Conservation (phyloP, 1,284 basidiomycete genomes). For the Tylopilus orsonianus region DNA sequence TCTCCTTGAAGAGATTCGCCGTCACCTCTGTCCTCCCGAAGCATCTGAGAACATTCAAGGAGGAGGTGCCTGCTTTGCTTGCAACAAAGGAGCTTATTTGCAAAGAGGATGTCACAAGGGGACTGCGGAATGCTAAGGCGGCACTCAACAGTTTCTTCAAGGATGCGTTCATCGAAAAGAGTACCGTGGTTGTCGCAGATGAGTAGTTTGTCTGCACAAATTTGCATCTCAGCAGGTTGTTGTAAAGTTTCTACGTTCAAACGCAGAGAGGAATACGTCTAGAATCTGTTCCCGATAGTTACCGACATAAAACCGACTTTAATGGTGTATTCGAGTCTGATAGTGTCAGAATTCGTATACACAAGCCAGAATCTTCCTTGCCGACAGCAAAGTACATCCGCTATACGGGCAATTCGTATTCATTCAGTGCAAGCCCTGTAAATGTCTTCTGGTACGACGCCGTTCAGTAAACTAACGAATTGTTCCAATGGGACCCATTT, state of each 20-base stretch:
- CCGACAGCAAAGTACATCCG: no score
- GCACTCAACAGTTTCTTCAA: slow-evolving; percentile 12
- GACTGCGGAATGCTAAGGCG: slow-evolving; percentile 16
- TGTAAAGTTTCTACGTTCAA: background rate
- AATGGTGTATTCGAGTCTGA: no score
- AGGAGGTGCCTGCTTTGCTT: slow-evolving; percentile 9
- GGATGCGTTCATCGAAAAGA: slow-evolving; percentile 13
- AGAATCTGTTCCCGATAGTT: background rate
- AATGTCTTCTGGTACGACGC: slow-evolving; percentile 40
- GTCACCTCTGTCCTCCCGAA: slow-evolving; percentile 1
- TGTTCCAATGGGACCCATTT: slow-evolving; percentile 40
- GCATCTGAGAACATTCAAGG: slow-evolving; percentile 10
- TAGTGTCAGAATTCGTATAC: background rate
- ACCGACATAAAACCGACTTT: background rate
- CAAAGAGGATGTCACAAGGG: slow-evolving; percentile 14
- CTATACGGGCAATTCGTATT: background rate
- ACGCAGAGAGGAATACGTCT: no score
- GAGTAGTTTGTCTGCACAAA: slow-evolving; percentile 8
- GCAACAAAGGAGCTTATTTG: slow-evolving; percentile 13
- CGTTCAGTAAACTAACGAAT: slow-evolving; percentile 40
- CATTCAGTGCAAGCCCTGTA: slow-evolving; percentile 24
- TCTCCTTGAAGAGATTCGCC: slow-evolving; percentile 12
- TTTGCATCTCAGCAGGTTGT: no score
- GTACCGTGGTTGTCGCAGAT: slow-evolving; percentile 14
- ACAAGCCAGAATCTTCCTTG: background rate